A percentile compares a stretch with the other conserved stretches of the same genome.
Evolutionary conservation across 768 basidiomycete species (phyloP).

Genomic region (Pleurotus salmoneostramineus): DNA sequence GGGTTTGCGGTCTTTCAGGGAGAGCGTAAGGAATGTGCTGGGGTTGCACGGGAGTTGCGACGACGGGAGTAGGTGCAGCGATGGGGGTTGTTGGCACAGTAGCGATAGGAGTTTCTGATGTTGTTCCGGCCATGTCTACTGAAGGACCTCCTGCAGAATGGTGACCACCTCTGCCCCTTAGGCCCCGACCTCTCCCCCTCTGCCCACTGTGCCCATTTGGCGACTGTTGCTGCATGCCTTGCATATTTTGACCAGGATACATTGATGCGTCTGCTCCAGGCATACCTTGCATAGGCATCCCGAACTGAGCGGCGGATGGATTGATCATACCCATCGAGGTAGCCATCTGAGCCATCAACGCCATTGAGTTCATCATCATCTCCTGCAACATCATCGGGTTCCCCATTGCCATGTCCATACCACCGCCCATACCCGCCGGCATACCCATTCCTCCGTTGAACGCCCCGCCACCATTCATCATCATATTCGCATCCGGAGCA

Average conservation of each 20-base stretch:
- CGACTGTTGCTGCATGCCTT: slow-evolving; percentile 28
- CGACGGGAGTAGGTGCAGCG: slow-evolving; percentile 16
- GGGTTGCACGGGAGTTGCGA: slow-evolving; percentile 21
- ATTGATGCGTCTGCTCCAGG: slow-evolving; percentile 47
- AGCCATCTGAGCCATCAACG: slow-evolving; percentile 92
- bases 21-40: slow-evolving; percentile 47
- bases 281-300: slow-evolving; percentile 58
- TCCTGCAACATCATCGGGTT: slow-evolving; percentile 80
- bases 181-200: slow-evolving; percentile 20
- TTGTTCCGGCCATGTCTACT: not conserved
- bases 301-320: slow-evolving; percentile 53
- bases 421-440: slow-evolving; percentile 13
- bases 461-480: slow-evolving; percentile 41
- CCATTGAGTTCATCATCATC: slow-evolving; percentile 91
- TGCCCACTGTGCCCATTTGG: slow-evolving; percentile 22
- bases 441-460: slow-evolving; percentile 17
- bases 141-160: slow-evolving; percentile 16
- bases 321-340: slow-evolving; percentile 77
- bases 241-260: slow-evolving; percentile 35
- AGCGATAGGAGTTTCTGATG: not conserved
- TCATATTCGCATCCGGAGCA: slow-evolving; percentile 48
- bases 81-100: slow-evolving; percentile 14
- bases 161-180: slow-evolving; percentile 46
- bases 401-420: slow-evolving; percentile 60
- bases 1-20: slow-evolving; percentile 81